These are phyloP conservation scores for Blastocrithidia nonstop DNA, from an alignment of 208 protist species.

Conservation along the genomic window DNA sequence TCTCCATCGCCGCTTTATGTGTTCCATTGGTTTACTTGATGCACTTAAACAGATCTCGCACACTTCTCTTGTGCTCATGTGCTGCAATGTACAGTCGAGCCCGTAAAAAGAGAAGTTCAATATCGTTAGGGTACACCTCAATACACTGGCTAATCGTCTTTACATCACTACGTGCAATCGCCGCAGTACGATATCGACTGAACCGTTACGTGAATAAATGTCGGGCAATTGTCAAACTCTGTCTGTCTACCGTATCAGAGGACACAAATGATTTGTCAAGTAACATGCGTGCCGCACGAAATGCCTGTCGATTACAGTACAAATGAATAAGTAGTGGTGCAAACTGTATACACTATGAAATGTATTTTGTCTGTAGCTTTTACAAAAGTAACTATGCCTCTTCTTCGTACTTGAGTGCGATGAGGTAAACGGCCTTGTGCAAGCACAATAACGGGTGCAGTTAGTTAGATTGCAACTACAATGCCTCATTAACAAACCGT, in stretches of 20 bases:
- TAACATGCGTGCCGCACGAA: slow-evolving; percentile 36
- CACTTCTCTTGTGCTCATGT: slow-evolving; percentile 42
- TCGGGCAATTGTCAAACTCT: slow-evolving; percentile 35
- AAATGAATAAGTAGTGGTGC: slow-evolving; percentile 57
- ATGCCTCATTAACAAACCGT: slow-evolving; percentile 51
- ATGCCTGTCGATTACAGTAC: slow-evolving; percentile 68
- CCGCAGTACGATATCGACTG: slow-evolving; percentile 44
- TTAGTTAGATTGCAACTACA: slow-evolving; percentile 21
- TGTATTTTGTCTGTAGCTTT: slow-evolving; percentile 22
- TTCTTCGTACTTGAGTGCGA: slow-evolving; percentile 62
- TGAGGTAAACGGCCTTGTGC: slow-evolving; percentile 62
- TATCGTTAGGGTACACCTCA: slow-evolving; percentile 54
- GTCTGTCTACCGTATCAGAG: background rate
- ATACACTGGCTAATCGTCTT: slow-evolving; percentile 72
- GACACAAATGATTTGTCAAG: slow-evolving; percentile 23
- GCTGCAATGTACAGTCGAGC: slow-evolving; percentile 48
- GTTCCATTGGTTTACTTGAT: slow-evolving; percentile 70
- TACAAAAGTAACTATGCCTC: slow-evolving; percentile 59
- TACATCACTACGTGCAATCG: slow-evolving; percentile 37
- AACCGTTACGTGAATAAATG: slow-evolving; percentile 66
- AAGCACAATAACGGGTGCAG: slow-evolving; percentile 31
- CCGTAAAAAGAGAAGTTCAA: slow-evolving; percentile 53
- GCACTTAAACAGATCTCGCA: slow-evolving; percentile 70
- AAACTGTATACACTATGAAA: slow-evolving; percentile 16
- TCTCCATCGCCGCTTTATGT: slow-evolving; percentile 59